Percentiles rank a stretch among this genome's conserved stretches.
Evolutionary conservation across 768 basidiomycete genomes (phyloP).

Genomic region (Cystofilobasidium ferigula): DNA sequence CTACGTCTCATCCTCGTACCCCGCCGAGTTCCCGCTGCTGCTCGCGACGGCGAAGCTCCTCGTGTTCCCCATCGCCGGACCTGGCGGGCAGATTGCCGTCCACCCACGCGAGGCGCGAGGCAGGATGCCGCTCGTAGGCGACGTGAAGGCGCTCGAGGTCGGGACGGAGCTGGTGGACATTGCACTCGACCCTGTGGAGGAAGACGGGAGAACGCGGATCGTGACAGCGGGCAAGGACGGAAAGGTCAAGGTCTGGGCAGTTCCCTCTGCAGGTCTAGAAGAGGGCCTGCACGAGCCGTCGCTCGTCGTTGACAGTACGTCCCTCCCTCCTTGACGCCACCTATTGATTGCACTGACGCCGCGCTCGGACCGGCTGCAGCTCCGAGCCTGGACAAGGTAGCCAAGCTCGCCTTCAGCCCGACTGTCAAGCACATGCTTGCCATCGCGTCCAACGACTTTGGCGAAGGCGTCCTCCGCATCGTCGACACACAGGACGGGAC

Average conservation of each 20-base stretch:
- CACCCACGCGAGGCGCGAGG: slow-evolving; percentile 36
- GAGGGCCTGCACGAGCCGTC: slow-evolving; percentile 30
- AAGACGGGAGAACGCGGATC: slow-evolving; percentile 15
- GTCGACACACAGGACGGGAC: slow-evolving; percentile 31
- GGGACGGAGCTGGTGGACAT: slow-evolving; percentile 38
- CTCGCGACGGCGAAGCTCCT: slow-evolving; percentile 32
- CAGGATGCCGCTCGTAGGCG: slow-evolving; percentile 32
- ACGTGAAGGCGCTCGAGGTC: slow-evolving; percentile 30
- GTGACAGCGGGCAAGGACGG: slow-evolving; percentile 38
- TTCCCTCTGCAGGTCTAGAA: slow-evolving; percentile 29
- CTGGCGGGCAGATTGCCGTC: slow-evolving; percentile 38
- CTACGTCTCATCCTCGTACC: slow-evolving; percentile 32
- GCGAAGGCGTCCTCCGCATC: slow-evolving; percentile 31
- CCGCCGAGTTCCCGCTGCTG: slow-evolving; percentile 37
- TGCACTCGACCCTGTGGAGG: slow-evolving; percentile 33
- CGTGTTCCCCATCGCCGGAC: slow-evolving; percentile 40
- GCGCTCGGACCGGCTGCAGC: no score
- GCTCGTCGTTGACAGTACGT: slow-evolving; percentile 33
- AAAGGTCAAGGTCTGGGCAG: slow-evolving; percentile 34
- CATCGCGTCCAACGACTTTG: slow-evolving; percentile 36
- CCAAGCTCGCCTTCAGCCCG: slow-evolving; percentile 36
- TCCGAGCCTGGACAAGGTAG: slow-evolving; percentile 33
- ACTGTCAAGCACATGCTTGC: slow-evolving; percentile 35
- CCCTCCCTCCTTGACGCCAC: no score
- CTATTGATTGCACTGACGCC: no score